Conservation (phyloP, 345 rosid genomes). For the Erodium maritimum region DNA sequence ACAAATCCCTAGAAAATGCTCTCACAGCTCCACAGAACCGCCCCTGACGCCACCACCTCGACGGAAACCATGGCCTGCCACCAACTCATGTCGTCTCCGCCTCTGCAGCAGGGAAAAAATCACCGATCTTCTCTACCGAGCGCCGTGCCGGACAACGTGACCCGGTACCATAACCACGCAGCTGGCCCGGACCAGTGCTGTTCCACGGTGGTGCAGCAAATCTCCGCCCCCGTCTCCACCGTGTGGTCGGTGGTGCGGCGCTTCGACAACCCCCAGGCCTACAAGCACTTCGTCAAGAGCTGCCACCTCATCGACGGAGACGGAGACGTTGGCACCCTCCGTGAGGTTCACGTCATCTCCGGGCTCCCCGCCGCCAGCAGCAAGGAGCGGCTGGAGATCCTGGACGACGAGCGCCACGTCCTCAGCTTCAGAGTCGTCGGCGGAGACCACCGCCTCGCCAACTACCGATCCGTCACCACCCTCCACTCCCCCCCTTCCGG, state of each 20-base stretch:
- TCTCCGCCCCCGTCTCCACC: slow-evolving; percentile 48
- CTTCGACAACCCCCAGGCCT: slow-evolving; percentile 64
- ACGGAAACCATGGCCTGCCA: too few species aligned
- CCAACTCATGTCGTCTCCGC: too few species aligned
- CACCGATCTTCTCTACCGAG: too few species aligned
- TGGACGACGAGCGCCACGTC: slow-evolving; percentile 58
- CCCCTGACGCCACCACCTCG: too few species aligned
- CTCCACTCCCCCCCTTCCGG: slow-evolving; percentile 36
- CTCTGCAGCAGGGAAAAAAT: too few species aligned
- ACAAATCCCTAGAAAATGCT: too few species aligned
- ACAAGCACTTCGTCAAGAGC: slow-evolving; percentile 59
- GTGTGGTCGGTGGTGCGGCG: too few species aligned
- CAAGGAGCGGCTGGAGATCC: slow-evolving; percentile 51
- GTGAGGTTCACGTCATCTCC: slow-evolving; percentile 53
- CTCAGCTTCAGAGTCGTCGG: too few species aligned
- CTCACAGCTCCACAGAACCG: too few species aligned
- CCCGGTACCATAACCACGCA: slow-evolving; percentile 37
- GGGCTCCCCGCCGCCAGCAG: slow-evolving; percentile 53
- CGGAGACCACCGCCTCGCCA: slow-evolving; percentile 50
- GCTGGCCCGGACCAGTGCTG: slow-evolving; percentile 49
- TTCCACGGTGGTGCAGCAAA: slow-evolving; percentile 47
- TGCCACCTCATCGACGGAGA: too few species aligned
- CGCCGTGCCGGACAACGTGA: too few species aligned
- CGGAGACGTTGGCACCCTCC: slow-evolving; percentile 50
- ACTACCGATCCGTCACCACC: slow-evolving; percentile 63